Evolutionary conservation across 208 protist genomes (phyloP).

Genomic region (Strigomonas galati): DNA sequence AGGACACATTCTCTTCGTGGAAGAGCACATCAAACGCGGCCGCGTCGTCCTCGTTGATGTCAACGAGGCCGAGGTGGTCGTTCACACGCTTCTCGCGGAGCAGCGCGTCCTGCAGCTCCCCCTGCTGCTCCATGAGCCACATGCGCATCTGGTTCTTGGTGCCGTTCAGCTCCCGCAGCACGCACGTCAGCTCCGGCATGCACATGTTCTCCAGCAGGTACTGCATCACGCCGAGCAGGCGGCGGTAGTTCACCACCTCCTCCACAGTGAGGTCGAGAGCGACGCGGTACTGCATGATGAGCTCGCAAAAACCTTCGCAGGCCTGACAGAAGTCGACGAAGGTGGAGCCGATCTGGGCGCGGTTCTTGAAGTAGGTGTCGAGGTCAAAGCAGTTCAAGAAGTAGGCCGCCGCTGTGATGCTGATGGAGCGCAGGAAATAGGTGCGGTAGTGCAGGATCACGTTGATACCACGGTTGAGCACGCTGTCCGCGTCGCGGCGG

Average conservation of each 20-base stretch:
- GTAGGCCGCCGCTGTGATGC: slow-evolving; percentile 41
- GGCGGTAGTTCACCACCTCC: slow-evolving; percentile 62
- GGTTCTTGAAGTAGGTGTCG: slow-evolving; percentile 32
- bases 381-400: slow-evolving; percentile 60
- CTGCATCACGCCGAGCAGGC: slow-evolving; percentile 37
- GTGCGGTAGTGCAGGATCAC: slow-evolving; percentile 39
- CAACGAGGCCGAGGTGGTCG: slow-evolving; percentile 7
- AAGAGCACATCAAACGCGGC: slow-evolving; percentile 41
- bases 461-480: slow-evolving; percentile 39
- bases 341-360: slow-evolving; percentile 21
- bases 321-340: slow-evolving; percentile 28
- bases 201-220: slow-evolving; percentile 18
- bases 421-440: slow-evolving; percentile 48
- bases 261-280: slow-evolving; percentile 37
- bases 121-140: slow-evolving; percentile 45
- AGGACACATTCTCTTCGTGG: slow-evolving; percentile 32
- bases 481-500: slow-evolving; percentile 2
- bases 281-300: slow-evolving; percentile 32
- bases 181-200: slow-evolving; percentile 17
- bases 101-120: slow-evolving; percentile 21
- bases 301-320: slow-evolving; percentile 26
- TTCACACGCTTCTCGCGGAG: slow-evolving; percentile 16
- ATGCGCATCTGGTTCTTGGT: slow-evolving; percentile 26
- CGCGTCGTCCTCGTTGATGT: slow-evolving; percentile 35
- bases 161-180: slow-evolving; percentile 18